These are phyloP conservation scores for Tilletia horrida DNA, from an alignment of 1,284 basidiomycete genomes.

Conservation along the genomic window DNA sequence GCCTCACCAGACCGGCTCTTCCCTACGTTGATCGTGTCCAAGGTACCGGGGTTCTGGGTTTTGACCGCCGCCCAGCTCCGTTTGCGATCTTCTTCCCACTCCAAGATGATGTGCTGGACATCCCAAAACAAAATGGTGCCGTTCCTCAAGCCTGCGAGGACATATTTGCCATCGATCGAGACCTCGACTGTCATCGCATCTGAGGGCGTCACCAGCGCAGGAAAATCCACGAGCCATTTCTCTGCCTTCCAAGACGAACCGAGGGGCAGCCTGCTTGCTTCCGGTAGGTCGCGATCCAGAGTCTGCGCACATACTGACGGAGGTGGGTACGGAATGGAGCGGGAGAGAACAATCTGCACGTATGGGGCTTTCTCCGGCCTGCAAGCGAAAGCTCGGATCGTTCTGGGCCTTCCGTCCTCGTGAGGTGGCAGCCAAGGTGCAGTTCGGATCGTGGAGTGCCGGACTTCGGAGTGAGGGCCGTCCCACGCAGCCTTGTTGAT, in stretches of 20 bases:
- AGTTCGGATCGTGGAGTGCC: conserved; percentile 1
- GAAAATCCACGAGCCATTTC: not conserved
- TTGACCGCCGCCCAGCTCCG: too few species aligned
- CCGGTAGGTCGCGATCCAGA: not conserved
- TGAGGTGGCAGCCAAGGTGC: not conserved
- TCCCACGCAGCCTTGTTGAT: conserved; percentile 1
- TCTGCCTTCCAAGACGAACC: not conserved
- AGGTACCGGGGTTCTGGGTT: too few species aligned
- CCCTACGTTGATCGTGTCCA: too few species aligned
- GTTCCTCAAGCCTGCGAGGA: not conserved
- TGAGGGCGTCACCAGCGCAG: not conserved
- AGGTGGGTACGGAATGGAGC: not conserved
- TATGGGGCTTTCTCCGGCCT: not conserved
- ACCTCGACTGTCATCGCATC: conserved; percentile 4
- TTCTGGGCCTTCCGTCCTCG: not conserved
- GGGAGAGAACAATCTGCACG: not conserved
- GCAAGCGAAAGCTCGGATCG: not conserved
- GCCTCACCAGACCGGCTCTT: too few species aligned
- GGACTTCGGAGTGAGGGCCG: not conserved
- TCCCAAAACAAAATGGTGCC: conserved; percentile 3
- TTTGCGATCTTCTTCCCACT: not conserved
- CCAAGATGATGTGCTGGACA: not conserved
- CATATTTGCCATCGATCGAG: not conserved
- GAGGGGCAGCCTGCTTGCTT: not conserved
- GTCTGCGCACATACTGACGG: not conserved